Evolutionary conservation across 495 filamentous ascomycete species (phyloP).

Genomic region (Extremus antarcticus): DNA sequence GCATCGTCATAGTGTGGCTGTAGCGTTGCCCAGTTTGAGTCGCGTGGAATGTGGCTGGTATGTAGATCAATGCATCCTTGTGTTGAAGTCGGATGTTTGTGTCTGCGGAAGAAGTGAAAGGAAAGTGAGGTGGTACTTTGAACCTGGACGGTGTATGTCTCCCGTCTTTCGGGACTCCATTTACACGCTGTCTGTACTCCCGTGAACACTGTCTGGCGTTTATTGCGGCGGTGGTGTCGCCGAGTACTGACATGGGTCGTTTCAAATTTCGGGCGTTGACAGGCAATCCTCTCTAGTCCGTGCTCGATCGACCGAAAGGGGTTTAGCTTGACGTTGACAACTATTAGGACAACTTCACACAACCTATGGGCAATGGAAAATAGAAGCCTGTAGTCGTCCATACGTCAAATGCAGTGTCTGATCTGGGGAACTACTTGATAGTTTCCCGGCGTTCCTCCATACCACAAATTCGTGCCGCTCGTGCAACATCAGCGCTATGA

Average conservation of each 20-base stretch:
- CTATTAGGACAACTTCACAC: no score
- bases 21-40: not conserved
- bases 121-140: not conserved
- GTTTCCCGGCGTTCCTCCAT: no score
- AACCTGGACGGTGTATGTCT: not conserved
- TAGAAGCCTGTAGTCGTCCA: no score
- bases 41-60: not conserved
- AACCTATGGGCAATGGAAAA: no score
- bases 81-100: not conserved
- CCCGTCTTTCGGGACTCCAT: no score
- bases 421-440: no score
- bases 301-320: no score
- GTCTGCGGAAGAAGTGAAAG: not conserved
- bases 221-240: not conserved
- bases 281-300: not conserved
- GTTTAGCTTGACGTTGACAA: no score
- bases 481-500: no score
- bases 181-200: no score
- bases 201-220: slow-evolving; percentile 1
- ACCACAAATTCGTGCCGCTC: no score
- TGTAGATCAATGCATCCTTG: not conserved
- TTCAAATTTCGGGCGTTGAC: not conserved
- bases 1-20: not conserved
- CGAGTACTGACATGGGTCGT: not conserved
- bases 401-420: no score